Evolutionary conservation across 1,284 basidiomycete species (phyloP).

Genomic region (Boletus semigastroideus): DNA sequence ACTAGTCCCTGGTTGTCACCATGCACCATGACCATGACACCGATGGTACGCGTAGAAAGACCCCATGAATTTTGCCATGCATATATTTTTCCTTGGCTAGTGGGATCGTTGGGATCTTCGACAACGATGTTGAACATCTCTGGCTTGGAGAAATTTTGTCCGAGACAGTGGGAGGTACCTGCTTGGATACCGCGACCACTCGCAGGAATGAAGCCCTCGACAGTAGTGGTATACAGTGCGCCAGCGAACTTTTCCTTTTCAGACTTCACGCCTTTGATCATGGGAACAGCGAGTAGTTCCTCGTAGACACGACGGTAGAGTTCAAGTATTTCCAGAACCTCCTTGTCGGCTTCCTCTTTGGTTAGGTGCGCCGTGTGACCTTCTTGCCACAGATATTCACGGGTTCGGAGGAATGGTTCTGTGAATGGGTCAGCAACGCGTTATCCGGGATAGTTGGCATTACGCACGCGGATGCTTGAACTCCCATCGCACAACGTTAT

Average conservation of each 20-base stretch:
- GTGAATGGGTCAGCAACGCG: slow-evolving; percentile 27
- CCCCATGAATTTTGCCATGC: slow-evolving; percentile 99
- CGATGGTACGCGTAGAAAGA: slow-evolving; percentile 92
- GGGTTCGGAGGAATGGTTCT: slow-evolving; percentile 98
- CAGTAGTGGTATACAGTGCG: slow-evolving; percentile 96
- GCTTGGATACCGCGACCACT: slow-evolving; percentile 98
- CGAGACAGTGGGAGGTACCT: slow-evolving; percentile 96
- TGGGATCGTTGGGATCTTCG: slow-evolving; percentile 83
- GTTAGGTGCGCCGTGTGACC: slow-evolving; percentile 96
- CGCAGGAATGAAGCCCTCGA: slow-evolving; percentile 97
- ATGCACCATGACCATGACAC: slow-evolving; percentile 99
- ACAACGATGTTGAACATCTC: slow-evolving; percentile 99
- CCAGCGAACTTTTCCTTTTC: slow-evolving; percentile 99
- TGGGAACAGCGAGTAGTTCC: slow-evolving; percentile 95
- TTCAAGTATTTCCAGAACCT: slow-evolving; percentile 93
- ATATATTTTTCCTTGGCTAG: slow-evolving; percentile 68
- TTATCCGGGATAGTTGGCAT: neutral
- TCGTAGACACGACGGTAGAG: slow-evolving; percentile 97
- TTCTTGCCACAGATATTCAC: slow-evolving; percentile 99
- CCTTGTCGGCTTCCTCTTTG: slow-evolving; percentile 85
- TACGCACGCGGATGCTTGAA: slow-evolving; percentile 94
- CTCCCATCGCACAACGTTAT: slow-evolving; percentile 98
- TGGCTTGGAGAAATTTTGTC: slow-evolving; percentile 95
- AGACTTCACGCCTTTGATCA: slow-evolving; percentile 95
- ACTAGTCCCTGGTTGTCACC: slow-evolving; percentile 98